phyloP scores from a whole-genome alignment of 345 rosid species.

The Turritis glabra region DNA sequence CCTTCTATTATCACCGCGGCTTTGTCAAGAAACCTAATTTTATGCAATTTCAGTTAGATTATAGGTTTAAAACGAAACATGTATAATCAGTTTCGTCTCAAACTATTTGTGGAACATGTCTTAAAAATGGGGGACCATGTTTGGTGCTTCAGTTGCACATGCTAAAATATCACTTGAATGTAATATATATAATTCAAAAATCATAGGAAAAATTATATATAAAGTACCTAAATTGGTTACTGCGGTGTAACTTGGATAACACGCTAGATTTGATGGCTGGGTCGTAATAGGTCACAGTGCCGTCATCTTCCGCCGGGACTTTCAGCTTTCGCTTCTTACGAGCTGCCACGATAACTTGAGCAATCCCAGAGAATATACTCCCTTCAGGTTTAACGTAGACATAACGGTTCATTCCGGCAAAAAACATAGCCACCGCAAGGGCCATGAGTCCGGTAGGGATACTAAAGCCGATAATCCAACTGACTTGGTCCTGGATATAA shows the following conservation, averaged over 20 bases:
- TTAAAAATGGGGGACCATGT: not conserved
- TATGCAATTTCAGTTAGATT: not conserved
- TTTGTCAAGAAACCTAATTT: slow-evolving; percentile 62
- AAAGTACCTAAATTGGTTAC: slow-evolving; percentile 62
- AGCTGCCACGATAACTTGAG: slow-evolving; percentile 63
- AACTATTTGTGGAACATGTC: not conserved
- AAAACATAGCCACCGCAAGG: slow-evolving; percentile 52
- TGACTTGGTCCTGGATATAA: slow-evolving; percentile 69
- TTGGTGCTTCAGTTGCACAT: not conserved
- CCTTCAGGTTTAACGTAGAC: slow-evolving; percentile 65
- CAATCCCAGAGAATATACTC: slow-evolving; percentile 59
- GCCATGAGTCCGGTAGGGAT: slow-evolving; percentile 71
- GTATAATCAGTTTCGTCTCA: not conserved
- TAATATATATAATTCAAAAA: not conserved
- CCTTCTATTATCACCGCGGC: slow-evolving; percentile 56
- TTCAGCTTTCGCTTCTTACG: slow-evolving; percentile 46
- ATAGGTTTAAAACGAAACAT: not conserved
- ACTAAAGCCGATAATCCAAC: slow-evolving; percentile 80
- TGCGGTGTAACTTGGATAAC: slow-evolving; percentile 56
- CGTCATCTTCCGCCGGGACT: slow-evolving; percentile 43
- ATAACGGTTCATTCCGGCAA: slow-evolving; percentile 59
- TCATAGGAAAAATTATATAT: not conserved
- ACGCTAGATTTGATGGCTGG: slow-evolving; percentile 40
- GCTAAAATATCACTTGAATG: not conserved
- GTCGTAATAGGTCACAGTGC: slow-evolving; percentile 39